Evolutionary conservation across 140 eudicot species (phyloP), one percentile per base, ranked within the genome.

Genomic region (Flaveria floridana): DNA sequence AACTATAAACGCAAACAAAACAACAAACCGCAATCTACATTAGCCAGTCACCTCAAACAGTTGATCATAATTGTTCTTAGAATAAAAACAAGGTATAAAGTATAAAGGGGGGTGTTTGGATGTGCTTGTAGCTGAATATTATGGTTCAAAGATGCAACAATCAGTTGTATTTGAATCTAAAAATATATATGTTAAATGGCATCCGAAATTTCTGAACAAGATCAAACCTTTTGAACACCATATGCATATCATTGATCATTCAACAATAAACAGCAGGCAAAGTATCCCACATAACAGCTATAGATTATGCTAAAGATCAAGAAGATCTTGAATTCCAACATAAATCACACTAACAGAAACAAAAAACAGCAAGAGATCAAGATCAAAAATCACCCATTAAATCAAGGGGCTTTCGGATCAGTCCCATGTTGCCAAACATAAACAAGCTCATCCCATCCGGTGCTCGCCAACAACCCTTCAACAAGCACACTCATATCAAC

Each of bases 391-490:
- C 76, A 79, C 62, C 53, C 3, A 14, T 23, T 6, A 10, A 18
- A 74, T 85, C 80, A 90, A 21, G 92, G 82, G 7, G 96, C 99
- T 84, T 96, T 87, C 0, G 99, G 97, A 75, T 94, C 99, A 11
- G 88, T 90, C 28, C 99, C 99, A 41, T 94, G 99, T 57, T 88
- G 99, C 99, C 99, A 94, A 63, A 94, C 99, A 78, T 94, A 94
- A 74, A 86, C 99, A 74, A 88, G 85, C 80, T 94, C 99, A 75
- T 94, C 99, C 99, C 99, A 94, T 20, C 99, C 99, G 0, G 97
- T 94, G 74, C 99, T 94, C 12, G 99, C 99, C 83, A 94, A 52
- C 52, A 94, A 88, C 61, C 99, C 99, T 67, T 94, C 99, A 53
- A 94, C 99, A 55, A 90, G 96, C 50, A 90, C 97, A 78, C 99